These are phyloP conservation scores for Epichloe sylvatica DNA, from an alignment of 2,329 filamentous ascomycete species.

Conservation along the genomic window DNA sequence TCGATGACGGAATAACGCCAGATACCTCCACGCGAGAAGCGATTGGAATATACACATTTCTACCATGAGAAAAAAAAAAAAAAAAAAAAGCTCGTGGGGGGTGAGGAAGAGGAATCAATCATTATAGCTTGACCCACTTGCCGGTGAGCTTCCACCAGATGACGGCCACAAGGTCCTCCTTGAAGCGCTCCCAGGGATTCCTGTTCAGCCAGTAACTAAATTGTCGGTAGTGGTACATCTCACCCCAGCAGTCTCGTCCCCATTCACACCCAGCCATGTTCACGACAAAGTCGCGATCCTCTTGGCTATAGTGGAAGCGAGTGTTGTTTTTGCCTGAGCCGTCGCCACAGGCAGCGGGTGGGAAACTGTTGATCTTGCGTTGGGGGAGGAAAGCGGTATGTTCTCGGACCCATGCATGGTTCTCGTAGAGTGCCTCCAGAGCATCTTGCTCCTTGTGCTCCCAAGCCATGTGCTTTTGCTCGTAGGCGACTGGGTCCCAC, in stretches of 20 bases:
- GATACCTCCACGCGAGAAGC: neutral
- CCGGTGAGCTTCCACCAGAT: constrained; percentile 52
- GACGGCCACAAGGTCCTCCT: constrained; percentile 49
- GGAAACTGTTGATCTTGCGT: constrained; percentile 88
- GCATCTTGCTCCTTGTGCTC: constrained; percentile 98
- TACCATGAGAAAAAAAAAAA: neutral
- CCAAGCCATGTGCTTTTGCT: constrained; percentile 98
- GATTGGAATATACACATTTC: neutral
- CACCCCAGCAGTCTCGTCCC: constrained; percentile 92
- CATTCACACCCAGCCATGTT: constrained; percentile 98
- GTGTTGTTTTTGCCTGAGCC: constrained; percentile 50
- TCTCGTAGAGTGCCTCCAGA: constrained; percentile 78
- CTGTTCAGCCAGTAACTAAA: constrained; percentile 83
- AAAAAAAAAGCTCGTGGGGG: neutral
- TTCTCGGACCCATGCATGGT: constrained; percentile 83
- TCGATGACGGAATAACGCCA: neutral
- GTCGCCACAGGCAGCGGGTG: constrained; percentile 73
- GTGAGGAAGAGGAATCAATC: neutral
- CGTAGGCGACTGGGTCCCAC: constrained; percentile 97
- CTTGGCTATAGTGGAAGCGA: constrained; percentile 71
- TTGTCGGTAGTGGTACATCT: constrained; percentile 92
- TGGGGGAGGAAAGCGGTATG: constrained; percentile 79
- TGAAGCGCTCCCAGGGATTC: constrained; percentile 63
- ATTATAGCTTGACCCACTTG: constrained; percentile 41
- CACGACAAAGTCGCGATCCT: constrained; percentile 81